These are phyloP conservation scores for Fusarium oligoseptatum DNA, from an alignment of 2,329 filamentous ascomycete genomes.

Conservation along the genomic window DNA sequence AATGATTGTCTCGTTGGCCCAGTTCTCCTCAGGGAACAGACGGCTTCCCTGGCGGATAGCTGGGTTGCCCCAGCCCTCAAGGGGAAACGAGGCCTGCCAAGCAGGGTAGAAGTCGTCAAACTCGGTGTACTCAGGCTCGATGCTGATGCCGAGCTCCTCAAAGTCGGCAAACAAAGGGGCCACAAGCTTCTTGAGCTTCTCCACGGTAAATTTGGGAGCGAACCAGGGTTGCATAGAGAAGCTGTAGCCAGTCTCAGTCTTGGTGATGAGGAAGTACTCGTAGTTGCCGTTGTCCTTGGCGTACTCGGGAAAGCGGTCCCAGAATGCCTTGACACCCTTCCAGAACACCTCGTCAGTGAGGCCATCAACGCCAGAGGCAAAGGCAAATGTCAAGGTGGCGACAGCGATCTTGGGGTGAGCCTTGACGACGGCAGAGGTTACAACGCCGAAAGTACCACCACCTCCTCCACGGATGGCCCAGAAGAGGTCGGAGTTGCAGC, in stretches of 20 bases:
- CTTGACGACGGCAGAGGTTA: constrained; percentile 54
- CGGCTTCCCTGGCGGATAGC: constrained; percentile 41
- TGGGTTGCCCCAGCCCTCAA: constrained; percentile 45
- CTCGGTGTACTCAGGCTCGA: constrained; percentile 41
- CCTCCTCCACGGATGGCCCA: constrained; percentile 72
- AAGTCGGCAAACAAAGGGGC: constrained; percentile 53
- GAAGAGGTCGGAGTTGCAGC: constrained; percentile 67
- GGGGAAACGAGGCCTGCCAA: constrained; percentile 41
- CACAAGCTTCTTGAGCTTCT: constrained; percentile 45
- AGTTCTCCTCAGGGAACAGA: constrained; percentile 29
- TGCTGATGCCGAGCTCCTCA: constrained; percentile 45
- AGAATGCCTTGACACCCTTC: constrained; percentile 45
- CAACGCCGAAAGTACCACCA: constrained; percentile 61
- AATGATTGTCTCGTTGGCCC: constrained; percentile 24
- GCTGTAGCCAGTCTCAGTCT: constrained; percentile 47
- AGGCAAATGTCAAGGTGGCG: constrained; percentile 47
- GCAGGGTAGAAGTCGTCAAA: constrained; percentile 46
- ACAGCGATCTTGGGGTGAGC: constrained; percentile 51
- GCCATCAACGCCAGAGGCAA: constrained; percentile 35
- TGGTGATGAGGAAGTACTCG: constrained; percentile 45
- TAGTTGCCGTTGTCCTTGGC: constrained; percentile 42
- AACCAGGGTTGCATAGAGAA: constrained; percentile 50
- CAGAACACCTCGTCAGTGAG: constrained; percentile 47
- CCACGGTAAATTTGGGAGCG: constrained; percentile 30
- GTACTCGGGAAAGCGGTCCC: constrained; percentile 41